Conservation (phyloP, 345 rosid genomes). For the Bruguiera sexangula region DNA sequence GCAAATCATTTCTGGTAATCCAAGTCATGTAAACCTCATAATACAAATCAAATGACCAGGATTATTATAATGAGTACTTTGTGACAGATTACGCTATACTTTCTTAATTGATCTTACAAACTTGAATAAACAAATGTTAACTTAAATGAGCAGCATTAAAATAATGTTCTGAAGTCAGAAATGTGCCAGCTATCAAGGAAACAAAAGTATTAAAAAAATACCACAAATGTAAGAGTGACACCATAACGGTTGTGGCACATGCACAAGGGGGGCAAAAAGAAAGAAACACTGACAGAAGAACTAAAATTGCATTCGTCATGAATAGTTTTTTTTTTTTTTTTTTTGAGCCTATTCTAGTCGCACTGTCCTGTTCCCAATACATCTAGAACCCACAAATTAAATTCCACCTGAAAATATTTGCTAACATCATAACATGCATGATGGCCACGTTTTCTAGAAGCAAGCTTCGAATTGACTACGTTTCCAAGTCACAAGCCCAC, state of each 20-base stretch:
- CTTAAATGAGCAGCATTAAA: too few relatives aligned
- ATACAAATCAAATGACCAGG: too few relatives aligned
- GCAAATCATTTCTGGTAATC: too few relatives aligned
- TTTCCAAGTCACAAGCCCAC: neutral
- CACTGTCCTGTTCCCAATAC: neutral
- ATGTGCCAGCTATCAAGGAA: neutral
- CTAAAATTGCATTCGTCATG: neutral
- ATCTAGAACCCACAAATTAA: neutral
- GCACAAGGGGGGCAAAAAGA: neutral
- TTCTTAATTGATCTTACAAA: too few relatives aligned
- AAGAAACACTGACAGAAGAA: neutral
- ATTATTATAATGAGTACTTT: too few relatives aligned
- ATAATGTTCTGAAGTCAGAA: neutral
- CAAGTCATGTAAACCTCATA: too few relatives aligned
- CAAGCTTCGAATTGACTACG: neutral
- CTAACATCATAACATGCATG: neutral
- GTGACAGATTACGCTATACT: too few relatives aligned
- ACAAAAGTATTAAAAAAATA: neutral
- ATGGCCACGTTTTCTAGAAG: conserved; percentile 1
- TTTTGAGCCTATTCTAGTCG: conserved; percentile 2
- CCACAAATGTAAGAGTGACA: neutral
- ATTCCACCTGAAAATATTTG: neutral
- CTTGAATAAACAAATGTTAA: too few relatives aligned
- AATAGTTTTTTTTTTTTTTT: neutral
- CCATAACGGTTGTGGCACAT: neutral